These are phyloP conservation scores for Citrus australasica DNA, from an alignment of 345 rosid genomes.

Conservation along the genomic window DNA sequence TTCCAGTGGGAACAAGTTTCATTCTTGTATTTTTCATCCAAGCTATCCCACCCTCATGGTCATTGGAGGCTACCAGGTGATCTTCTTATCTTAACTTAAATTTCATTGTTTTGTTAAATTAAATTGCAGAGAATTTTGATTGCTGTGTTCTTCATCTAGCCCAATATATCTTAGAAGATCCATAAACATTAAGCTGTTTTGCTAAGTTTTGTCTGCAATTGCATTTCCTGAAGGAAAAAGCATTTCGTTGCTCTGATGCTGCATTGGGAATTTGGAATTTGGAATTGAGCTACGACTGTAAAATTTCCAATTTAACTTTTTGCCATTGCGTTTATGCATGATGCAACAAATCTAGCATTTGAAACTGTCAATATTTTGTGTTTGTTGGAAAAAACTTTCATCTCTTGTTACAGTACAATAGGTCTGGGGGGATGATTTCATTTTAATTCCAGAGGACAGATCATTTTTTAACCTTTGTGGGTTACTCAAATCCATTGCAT, in stretches of 20 bases:
- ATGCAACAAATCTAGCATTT: background rate
- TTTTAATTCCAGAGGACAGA: background rate
- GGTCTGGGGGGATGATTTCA: background rate
- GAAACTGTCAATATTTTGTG: background rate
- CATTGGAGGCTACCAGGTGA: constrained; percentile 86
- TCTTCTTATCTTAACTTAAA: background rate
- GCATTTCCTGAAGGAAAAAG: background rate
- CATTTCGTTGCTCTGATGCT: background rate
- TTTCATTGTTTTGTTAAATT: background rate
- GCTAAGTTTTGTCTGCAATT: background rate
- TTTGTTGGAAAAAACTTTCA: background rate
- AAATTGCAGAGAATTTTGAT: background rate
- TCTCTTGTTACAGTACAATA: background rate
- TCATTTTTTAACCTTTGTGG: background rate
- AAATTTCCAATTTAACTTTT: background rate
- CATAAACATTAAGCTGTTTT: background rate
- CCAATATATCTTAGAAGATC: background rate
- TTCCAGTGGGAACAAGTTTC: constrained; percentile 83
- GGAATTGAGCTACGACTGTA: background rate
- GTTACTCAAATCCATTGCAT: background rate
- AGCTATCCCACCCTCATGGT: constrained; percentile 75
- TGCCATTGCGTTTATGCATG: background rate
- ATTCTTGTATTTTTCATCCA: constrained; percentile 89
- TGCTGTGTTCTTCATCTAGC: background rate
- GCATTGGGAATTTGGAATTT: background rate